Evolutionary conservation across 2,329 filamentous ascomycete genomes (phyloP).

Genomic region (Botrytis pseudocinerea): DNA sequence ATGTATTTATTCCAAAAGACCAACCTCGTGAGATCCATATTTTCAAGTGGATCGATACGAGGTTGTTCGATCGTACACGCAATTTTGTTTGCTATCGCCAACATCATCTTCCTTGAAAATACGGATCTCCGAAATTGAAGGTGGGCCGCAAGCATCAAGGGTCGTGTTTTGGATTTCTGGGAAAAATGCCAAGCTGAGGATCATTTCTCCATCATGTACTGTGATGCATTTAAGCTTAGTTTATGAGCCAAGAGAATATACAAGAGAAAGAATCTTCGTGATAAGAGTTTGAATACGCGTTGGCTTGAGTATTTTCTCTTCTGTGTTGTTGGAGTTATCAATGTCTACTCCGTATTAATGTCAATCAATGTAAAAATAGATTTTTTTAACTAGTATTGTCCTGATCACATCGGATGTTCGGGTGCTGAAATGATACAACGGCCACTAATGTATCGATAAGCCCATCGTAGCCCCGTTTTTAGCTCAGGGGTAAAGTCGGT

Average conservation of each 20-base stretch:
- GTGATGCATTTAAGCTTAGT: background rate
- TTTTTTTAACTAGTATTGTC: background rate
- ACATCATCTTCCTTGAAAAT: background rate
- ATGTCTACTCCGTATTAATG: background rate
- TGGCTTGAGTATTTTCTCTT: background rate
- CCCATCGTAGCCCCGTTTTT: background rate
- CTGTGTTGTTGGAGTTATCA: background rate
- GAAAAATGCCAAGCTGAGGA: background rate
- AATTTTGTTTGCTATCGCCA: background rate
- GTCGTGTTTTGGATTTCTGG: background rate
- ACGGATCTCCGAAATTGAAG: constrained; percentile 1
- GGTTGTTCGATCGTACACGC: background rate
- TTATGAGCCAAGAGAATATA: background rate
- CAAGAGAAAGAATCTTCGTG: background rate
- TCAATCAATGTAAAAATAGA: background rate
- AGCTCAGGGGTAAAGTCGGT: constrained; percentile 4
- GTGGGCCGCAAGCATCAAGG: background rate
- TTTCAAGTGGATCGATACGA: constrained; percentile 2
- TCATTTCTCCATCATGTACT: background rate
- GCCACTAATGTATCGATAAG: constrained; percentile 2
- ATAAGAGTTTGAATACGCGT: background rate
- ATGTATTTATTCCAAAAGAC: background rate
- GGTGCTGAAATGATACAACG: background rate
- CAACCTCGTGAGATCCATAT: background rate
- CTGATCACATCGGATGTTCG: background rate